Evolutionary conservation across 2,329 filamentous ascomycete species (phyloP), one percentile per base, ranked within the genome.

Genomic region (Mycosphaerelloides madeirae): DNA sequence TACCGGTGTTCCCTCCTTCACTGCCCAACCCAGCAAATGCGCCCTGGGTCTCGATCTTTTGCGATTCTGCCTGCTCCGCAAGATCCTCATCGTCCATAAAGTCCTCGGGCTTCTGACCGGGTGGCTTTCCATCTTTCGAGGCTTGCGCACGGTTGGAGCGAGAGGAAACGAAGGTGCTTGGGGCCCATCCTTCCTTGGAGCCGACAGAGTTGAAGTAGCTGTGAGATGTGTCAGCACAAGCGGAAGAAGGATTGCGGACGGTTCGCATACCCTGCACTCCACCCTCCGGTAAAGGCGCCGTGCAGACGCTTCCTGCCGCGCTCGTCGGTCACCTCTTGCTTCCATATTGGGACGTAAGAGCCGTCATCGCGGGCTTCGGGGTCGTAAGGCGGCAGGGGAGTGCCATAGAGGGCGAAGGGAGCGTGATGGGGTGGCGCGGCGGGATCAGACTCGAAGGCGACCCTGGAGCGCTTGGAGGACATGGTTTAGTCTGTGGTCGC

Each of bases 61-160:
- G 80, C 2, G 84, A 76, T 66, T 95, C 89, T 46, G 85, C 87
- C 0, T 84, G 85, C 63, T 95, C 89, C 6, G 85, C 86, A 28
- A 95, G 73, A 66, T 98, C 93, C 64, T 98, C 93, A 32, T 95
- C 91, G 59, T 98, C 93, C 93, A 98, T 98, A 58, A 90, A 97
- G 62, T 97, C 90, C 65, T 97, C 89, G 1, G 82, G 79, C 37
- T 83, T 80, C 62, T 86, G 82, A 11, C 18, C 38, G n/a, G 15
- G 28, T 50, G 76, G 68, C 34, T 52, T 50, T 22, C 45, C 63
- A 50, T 78, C 75, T n/a, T 73, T 47, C 28, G 72, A 74, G 70
- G 85, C 79, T 61, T 86, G 87, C 53, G 77, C 81, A 44, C 89
- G 85, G 59, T 87, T 87, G 31, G 79, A 72, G 18, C 93, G 85